A percentile compares a stretch with the other conserved stretches of the same genome.
These are phyloP conservation scores for Nakaseomyces nivariensis DNA, from an alignment of 1,139 yeast genomes.

Conservation along the genomic window DNA sequence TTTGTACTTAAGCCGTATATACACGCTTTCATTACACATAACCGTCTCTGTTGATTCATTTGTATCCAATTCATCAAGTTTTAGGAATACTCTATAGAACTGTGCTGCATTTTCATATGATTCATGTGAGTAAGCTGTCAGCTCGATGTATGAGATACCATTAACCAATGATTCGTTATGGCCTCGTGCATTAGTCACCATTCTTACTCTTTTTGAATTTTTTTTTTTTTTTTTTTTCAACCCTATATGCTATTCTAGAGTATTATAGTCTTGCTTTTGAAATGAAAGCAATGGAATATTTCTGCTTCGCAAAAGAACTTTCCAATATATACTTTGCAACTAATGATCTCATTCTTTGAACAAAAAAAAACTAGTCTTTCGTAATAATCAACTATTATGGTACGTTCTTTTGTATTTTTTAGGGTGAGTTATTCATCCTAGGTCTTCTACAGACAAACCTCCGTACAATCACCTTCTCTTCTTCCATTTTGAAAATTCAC, in stretches of 20 bases:
- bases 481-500: too few species aligned
- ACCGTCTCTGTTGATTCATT: not conserved
- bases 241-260: too few species aligned
- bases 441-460: not conserved
- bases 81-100: slow-evolving; percentile 20
- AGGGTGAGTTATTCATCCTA: too few species aligned
- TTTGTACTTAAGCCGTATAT: slow-evolving; percentile 14
- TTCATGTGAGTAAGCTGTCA: slow-evolving; percentile 24
- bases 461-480: not conserved
- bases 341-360: too few species aligned
- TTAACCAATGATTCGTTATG: slow-evolving; percentile 21
- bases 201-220: not conserved
- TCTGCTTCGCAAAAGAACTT: too few species aligned
- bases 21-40: slow-evolving; percentile 16
- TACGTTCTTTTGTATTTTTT: too few species aligned
- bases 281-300: too few species aligned
- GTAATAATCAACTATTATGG: too few species aligned
- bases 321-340: too few species aligned
- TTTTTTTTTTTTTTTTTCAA: not conserved
- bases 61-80: slow-evolving; percentile 1
- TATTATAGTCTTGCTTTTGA: too few species aligned
- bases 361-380: too few species aligned
- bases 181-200: not conserved
- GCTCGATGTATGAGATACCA: slow-evolving; percentile 26
- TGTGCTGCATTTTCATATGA: slow-evolving; percentile 19